Evolutionary conservation across 1,284 basidiomycete genomes (phyloP), one percentile per base, ranked within the genome.

Genomic region (Trametes polyzona): DNA sequence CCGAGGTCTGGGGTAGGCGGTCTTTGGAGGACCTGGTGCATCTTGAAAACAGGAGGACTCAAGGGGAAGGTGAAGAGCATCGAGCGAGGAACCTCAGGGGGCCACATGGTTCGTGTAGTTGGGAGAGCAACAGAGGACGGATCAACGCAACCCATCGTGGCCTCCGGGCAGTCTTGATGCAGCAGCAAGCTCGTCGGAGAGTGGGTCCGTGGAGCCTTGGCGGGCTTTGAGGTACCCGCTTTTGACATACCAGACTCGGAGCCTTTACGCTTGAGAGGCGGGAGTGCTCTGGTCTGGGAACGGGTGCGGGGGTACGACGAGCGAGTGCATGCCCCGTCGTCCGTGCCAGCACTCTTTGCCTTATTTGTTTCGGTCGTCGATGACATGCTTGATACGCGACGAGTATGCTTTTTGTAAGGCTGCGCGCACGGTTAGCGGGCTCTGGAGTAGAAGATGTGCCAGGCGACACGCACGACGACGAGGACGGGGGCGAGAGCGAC

Each of bases 21-120:
- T 14, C n/a, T 36, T 1, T 14, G 10, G 26, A 29, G 37, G 6
- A 23, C 32, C 8, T 47, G 33, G 27, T 55, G 51, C 19, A 30
- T 33, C 4, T 60, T 49, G 36, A 47, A 47, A 7, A 53, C 23
- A 12, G 50, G 42, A 8, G 37, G 10, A 9, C 37, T 24, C 7
- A 56, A 51, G 3, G 47, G 48, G 51, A 63, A 63, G 43, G 26
- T 52, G 40, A 48, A 58, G 4, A 63, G 50, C 61, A 63, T 63
- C 5, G 58, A 58, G 10, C 55, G 52, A 8, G 61, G 61, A 16
- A 63, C 53, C 9, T 58, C 58, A 0, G 46, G 21, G 10, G 55
- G 58, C 55, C 50, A 59, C 27, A 48, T 42, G 12, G 53, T 55
- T 1, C 53, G 53, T 26, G 24, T 21, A 3, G 40, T 16, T 2